Evolutionary conservation across 2,329 filamentous ascomycete genomes (phyloP).

Genomic region (Cordyceps fumosorosea): DNA sequence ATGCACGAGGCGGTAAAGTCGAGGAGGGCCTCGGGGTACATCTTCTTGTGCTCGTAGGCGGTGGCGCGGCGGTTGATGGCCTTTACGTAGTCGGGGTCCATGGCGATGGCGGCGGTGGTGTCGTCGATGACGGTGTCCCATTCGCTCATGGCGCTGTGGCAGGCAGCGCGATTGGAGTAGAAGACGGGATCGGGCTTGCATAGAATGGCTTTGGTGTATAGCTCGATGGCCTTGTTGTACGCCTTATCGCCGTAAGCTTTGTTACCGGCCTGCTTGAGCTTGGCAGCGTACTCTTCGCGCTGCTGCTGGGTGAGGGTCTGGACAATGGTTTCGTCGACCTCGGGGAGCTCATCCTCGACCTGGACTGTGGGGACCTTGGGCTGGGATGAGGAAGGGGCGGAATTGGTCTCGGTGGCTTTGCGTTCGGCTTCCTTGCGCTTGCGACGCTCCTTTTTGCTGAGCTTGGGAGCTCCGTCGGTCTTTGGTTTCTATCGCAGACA

Average conservation of each 20-base stretch:
- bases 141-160: slow-evolving; percentile 86
- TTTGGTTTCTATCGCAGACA: slow-evolving; percentile 35
- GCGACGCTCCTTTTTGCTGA: slow-evolving; percentile 83
- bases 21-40: slow-evolving; percentile 88
- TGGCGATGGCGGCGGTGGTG: slow-evolving; percentile 86
- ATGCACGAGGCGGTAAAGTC: slow-evolving; percentile 99
- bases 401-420: slow-evolving; percentile 43
- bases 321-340: slow-evolving; percentile 54
- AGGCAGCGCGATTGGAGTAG: slow-evolving; percentile 97
- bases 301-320: slow-evolving; percentile 51
- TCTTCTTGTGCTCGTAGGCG: slow-evolving; percentile 88
- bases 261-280: slow-evolving; percentile 93
- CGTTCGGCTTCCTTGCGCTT: slow-evolving; percentile 76
- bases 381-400: slow-evolving; percentile 32
- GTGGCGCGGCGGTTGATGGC: slow-evolving; percentile 93
- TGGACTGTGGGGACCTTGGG: slow-evolving; percentile 48
- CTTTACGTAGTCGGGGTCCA: slow-evolving; percentile 96
- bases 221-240: slow-evolving; percentile 85
- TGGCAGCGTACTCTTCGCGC: slow-evolving; percentile 78
- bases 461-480: slow-evolving; percentile 53
- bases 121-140: slow-evolving; percentile 98
- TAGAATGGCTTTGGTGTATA: slow-evolving; percentile 92
- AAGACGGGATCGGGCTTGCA: slow-evolving; percentile 98
- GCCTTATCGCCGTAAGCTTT: slow-evolving; percentile 93
- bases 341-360: slow-evolving; percentile 61